A percentile compares a stretch with the other conserved stretches of the same genome.
Conservation (phyloP, 2,329 filamentous ascomycete genomes). For the Hypocreales sp. region DNA sequence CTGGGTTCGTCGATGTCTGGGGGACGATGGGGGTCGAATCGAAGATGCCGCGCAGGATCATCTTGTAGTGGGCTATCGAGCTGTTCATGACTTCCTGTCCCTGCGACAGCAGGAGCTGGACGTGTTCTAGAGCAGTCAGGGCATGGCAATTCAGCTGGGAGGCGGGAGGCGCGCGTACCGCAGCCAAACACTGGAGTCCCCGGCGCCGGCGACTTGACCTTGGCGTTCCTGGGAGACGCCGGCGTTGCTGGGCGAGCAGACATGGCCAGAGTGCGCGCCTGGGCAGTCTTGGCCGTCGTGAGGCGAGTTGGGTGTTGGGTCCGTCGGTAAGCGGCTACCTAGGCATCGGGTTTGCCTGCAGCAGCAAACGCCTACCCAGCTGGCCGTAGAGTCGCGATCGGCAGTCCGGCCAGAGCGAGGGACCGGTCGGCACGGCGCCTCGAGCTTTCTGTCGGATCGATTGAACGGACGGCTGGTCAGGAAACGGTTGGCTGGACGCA, state of each 20-base stretch:
- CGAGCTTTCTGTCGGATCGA: no score
- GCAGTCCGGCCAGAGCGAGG: no score
- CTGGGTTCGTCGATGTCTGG: constrained; percentile 45
- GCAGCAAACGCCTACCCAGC: no score
- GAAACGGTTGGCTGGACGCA: no score
- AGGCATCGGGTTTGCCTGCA: no score
- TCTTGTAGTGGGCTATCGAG: constrained; percentile 57
- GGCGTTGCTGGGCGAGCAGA: constrained; percentile 31
- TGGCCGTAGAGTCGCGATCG: no score
- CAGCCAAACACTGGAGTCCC: constrained; percentile 49
- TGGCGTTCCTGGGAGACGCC: constrained; percentile 38
- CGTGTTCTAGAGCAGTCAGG: constrained; percentile 42
- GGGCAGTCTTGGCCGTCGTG: no score
- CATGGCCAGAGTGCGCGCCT: no score
- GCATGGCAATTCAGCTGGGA: not conserved
- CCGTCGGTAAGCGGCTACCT: no score
- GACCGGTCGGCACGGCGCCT: no score
- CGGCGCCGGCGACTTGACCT: constrained; percentile 42
- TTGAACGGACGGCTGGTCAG: no score
- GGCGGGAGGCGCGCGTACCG: constrained; percentile 27
- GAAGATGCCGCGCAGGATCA: constrained; percentile 54
- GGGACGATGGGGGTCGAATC: constrained; percentile 48
- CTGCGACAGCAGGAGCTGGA: constrained; percentile 49
- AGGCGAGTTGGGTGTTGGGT: no score
- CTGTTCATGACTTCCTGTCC: constrained; percentile 49